Evolutionary conservation across 768 basidiomycete species (phyloP).

Genomic region (Auriscalpium orientale): DNA sequence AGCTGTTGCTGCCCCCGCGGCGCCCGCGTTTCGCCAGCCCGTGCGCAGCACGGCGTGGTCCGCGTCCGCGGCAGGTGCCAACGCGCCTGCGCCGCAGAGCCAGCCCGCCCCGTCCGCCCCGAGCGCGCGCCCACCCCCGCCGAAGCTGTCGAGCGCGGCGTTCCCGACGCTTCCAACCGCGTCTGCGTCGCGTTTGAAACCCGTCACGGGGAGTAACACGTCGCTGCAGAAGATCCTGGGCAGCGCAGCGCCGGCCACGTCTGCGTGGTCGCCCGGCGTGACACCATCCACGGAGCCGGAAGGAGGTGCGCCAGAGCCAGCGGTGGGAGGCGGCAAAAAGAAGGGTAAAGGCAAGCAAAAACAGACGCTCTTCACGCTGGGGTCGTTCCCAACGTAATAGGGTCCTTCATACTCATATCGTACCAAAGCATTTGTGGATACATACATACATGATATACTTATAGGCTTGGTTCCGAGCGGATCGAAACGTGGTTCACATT

Average conservation of each 20-base stretch:
- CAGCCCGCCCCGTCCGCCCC: slow-evolving; percentile 6
- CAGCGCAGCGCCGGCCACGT: slow-evolving; percentile 25
- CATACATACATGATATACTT: background rate
- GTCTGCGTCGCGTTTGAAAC: slow-evolving; percentile 28
- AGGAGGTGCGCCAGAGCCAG: slow-evolving; percentile 6
- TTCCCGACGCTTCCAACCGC: slow-evolving; percentile 67
- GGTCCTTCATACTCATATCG: no score
- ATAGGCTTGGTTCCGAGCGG: background rate
- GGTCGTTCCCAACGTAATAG: slow-evolving; percentile 36
- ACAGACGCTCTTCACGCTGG: slow-evolving; percentile 71
- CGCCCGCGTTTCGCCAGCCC: slow-evolving; percentile 27
- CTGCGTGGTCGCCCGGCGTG: slow-evolving; percentile 25
- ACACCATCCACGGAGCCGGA: slow-evolving; percentile 7
- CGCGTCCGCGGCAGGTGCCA: slow-evolving; percentile 19
- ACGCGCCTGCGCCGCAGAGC: slow-evolving; percentile 14
- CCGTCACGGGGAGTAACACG: slow-evolving; percentile 52
- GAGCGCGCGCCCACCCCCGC: slow-evolving; percentile 3
- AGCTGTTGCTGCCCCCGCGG: slow-evolving; percentile 1
- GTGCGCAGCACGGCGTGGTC: slow-evolving; percentile 15
- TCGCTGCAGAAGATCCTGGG: slow-evolving; percentile 65
- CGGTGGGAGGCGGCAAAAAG: slow-evolving; percentile 34
- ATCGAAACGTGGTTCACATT: background rate
- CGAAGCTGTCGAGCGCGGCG: slow-evolving; percentile 43
- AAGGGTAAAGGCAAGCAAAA: slow-evolving; percentile 81
- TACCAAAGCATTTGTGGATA: background rate